Conservation (phyloP, 2,329 filamentous ascomycete genomes). For the Tolypocladium endophyticum region DNA sequence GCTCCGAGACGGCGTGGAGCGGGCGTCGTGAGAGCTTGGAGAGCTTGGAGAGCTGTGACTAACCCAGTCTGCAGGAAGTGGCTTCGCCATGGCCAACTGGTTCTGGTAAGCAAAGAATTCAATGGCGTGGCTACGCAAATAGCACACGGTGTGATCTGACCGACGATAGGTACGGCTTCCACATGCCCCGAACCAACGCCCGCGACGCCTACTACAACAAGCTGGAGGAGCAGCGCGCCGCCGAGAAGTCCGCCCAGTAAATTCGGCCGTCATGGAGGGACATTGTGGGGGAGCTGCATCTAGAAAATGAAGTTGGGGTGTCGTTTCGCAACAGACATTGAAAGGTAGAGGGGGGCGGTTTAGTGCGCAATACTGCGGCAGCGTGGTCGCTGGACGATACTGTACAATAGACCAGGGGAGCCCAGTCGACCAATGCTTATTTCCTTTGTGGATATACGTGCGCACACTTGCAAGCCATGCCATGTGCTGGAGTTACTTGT, state of each 20-base stretch:
- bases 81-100: conserved; percentile 41
- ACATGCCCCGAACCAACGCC: conserved; percentile 47
- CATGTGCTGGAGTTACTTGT: neutral
- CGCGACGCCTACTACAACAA: conserved; percentile 50
- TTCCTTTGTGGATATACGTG: neutral
- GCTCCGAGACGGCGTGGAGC: conserved; percentile 6
- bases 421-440: conserved; percentile 11
- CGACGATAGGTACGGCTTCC: conserved; percentile 47
- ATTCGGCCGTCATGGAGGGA: neutral
- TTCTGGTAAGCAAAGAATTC: conserved; percentile 39
- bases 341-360: conserved; percentile 2
- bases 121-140: neutral
- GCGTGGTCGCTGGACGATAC: conserved; percentile 12
- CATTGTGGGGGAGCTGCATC: neutral
- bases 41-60: conserved; percentile 15
- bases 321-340: neutral
- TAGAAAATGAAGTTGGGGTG: conserved; percentile 2
- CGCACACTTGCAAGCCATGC: neutral
- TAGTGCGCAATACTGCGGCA: conserved; percentile 9
- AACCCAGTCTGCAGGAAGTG: conserved; percentile 33
- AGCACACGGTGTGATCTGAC: conserved; percentile 1
- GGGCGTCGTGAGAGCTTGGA: neutral
- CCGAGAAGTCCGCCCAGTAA: conserved; percentile 18
- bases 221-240: conserved; percentile 46
- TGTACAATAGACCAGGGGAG: conserved; percentile 18